Percentiles rank a stretch among this genome's conserved stretches.
Conservation (phyloP, 768 basidiomycete species). For the Gloeostereum incarnatum region DNA sequence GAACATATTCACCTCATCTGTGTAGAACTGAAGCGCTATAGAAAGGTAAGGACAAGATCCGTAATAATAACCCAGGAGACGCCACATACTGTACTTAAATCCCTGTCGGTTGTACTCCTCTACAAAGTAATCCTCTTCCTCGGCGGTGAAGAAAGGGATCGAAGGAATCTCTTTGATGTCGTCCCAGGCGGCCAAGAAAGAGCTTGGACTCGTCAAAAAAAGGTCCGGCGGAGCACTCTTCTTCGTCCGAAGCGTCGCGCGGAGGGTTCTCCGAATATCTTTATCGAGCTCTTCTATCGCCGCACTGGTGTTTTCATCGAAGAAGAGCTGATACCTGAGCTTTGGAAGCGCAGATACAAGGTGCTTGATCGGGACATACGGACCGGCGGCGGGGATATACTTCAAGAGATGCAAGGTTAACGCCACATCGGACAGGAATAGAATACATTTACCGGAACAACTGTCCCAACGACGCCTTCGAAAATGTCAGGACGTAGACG, state of each 20-base stretch:
- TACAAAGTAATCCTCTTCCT: slow-evolving; percentile 66
- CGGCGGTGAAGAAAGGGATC: slow-evolving; percentile 46
- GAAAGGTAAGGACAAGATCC: slow-evolving; percentile 9
- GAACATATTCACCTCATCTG: slow-evolving; percentile 29
- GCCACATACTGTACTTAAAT: slow-evolving; percentile 54
- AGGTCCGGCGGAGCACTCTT: slow-evolving; percentile 44
- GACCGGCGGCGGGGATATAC: slow-evolving; percentile 50
- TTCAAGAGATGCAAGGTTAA: slow-evolving; percentile 14
- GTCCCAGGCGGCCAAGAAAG: slow-evolving; percentile 46
- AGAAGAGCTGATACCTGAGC: slow-evolving; percentile 57
- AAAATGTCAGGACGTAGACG: slow-evolving; percentile 60
- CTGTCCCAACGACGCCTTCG: slow-evolving; percentile 44
- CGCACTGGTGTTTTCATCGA: slow-evolving; percentile 34
- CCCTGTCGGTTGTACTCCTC: slow-evolving; percentile 50
- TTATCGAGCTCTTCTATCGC: slow-evolving; percentile 45
- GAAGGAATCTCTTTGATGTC: slow-evolving; percentile 46
- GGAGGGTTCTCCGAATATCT: slow-evolving; percentile 47
- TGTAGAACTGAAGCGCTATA: slow-evolving; percentile 60
- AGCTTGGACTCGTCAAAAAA: slow-evolving; percentile 40
- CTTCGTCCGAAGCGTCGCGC: slow-evolving; percentile 44
- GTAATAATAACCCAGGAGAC: too few relatives aligned
- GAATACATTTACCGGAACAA: slow-evolving; percentile 43
- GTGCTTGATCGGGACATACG: slow-evolving; percentile 34
- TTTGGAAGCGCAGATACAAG: slow-evolving; percentile 35
- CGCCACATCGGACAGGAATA: background rate